Base-by-base conservation (phyloP, 2,329 filamentous ascomycete species). In the Emmonsiellopsis sp. region DNA sequence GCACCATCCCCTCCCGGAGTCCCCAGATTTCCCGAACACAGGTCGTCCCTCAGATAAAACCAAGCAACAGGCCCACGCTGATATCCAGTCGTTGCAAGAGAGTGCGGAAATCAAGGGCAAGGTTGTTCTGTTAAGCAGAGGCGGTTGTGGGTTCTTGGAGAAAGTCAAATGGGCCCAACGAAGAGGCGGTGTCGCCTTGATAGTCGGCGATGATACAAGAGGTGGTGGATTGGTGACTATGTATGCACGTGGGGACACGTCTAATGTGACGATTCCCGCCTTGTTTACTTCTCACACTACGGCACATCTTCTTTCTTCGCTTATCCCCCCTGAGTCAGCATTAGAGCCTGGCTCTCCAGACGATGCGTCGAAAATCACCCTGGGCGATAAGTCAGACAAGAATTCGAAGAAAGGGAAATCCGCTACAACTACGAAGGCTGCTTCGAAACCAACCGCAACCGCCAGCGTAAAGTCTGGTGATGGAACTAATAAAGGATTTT, bases 141-240 rank as follows among this genome's bases (percentile, higher is more conserved):
- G 93, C 54, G 93, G 92, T 7, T 98, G 93, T 69, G 93, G 93
- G 5, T 98, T 98, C 68, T 72, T 96, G 56, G 92, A 97, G 67
- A 98, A 98, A 71, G 89, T 93, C 58, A 92, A 94, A 74, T 98
- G 93, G 93, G 89, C 87, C 10, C 93, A 98, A 69, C 81, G 90
- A 57, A 82, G 93, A 64, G 93, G 93, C 26, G 93, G 87, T 16
- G 80, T 90, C 55, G 93, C 89, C 37, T 76, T 98, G 56, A 94
- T 98, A 59, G 91, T 98, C 2, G 93, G 93, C 30, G 93, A 98
- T 68, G 87, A 96, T 68, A 86, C 88, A 54, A 87, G 88, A 57
- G 92, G 92, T 44, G 91, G 90, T 3, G 87, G 87, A 37, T 74
- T 98, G 57, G 88, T 97, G 50, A 93, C 94, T 62, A 98, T 98